Conservation (phyloP, 495 filamentous ascomycete species). For the Penicilliopsis zonata region DNA sequence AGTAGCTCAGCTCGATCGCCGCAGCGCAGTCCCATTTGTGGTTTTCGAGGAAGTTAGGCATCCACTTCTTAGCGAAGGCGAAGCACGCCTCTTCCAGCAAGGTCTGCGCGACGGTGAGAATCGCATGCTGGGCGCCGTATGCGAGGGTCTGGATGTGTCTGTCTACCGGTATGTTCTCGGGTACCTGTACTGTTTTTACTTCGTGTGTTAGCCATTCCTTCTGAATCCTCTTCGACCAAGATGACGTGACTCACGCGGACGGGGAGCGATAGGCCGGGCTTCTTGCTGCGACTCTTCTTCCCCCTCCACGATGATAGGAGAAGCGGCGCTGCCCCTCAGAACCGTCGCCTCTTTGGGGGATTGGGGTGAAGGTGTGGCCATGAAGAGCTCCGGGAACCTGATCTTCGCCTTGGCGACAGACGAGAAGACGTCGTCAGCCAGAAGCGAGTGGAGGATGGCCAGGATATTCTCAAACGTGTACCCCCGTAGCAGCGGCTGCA, state of each 20-base stretch:
- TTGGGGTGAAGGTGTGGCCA: constrained; percentile 7
- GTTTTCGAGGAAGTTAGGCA: constrained; percentile 13
- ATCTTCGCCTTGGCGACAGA: constrained; percentile 19
- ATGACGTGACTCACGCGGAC: too few species aligned
- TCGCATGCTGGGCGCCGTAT: constrained; percentile 25
- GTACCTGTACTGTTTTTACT: not conserved
- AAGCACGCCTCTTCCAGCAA: constrained; percentile 31
- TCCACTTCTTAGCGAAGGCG: constrained; percentile 22
- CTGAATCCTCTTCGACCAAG: too few species aligned
- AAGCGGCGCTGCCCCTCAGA: not conserved
- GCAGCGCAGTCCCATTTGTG: constrained; percentile 18
- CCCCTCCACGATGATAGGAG: constrained; percentile 1
- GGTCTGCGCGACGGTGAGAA: constrained; percentile 20
- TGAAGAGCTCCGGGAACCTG: constrained; percentile 21
- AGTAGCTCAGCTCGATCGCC: constrained; percentile 24
- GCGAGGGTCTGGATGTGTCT: constrained; percentile 9
- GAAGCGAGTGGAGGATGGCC: constrained; percentile 14
- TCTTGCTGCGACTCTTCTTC: constrained; percentile 9
- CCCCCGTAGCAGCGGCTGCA: too few species aligned
- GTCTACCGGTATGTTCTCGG: not conserved
- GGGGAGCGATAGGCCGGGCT: constrained; percentile 5
- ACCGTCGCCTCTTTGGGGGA: constrained; percentile 8
- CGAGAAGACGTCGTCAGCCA: constrained; percentile 16
- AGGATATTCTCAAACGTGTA: constrained; percentile 16
- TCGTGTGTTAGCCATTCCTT: not conserved